These are phyloP conservation scores for Xylaria sp. DNA, from an alignment of 2,329 filamentous ascomycete genomes.

Conservation along the genomic window DNA sequence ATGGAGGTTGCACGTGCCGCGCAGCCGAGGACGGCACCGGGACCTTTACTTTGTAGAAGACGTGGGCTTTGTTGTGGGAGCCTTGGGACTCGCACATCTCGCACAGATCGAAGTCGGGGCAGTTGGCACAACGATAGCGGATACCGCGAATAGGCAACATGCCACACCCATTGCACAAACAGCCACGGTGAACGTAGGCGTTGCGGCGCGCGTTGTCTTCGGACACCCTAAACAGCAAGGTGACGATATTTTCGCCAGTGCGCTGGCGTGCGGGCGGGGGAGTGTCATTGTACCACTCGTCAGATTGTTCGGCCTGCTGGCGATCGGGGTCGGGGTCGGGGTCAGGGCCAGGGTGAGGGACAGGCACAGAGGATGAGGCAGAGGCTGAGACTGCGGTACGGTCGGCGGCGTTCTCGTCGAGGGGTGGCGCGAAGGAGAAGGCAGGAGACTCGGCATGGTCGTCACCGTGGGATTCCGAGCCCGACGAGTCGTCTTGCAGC, in stretches of 20 bases:
- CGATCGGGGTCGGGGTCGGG: slow-evolving; percentile 46
- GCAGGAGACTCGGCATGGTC: slow-evolving; percentile 56
- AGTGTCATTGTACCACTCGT: slow-evolving; percentile 65
- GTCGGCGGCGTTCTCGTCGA: slow-evolving; percentile 52
- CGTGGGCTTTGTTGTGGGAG: slow-evolving; percentile 86
- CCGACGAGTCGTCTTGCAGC: slow-evolving; percentile 52
- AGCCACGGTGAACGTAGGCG: slow-evolving; percentile 91
- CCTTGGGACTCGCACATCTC: slow-evolving; percentile 87
- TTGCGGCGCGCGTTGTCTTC: slow-evolving; percentile 91
- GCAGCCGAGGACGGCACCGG: slow-evolving; percentile 87
- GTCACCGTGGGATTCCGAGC: slow-evolving; percentile 57
- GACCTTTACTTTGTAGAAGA: slow-evolving; percentile 96
- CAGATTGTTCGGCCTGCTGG: slow-evolving; percentile 53
- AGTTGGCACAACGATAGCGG: slow-evolving; percentile 94
- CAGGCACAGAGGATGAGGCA: slow-evolving; percentile 44
- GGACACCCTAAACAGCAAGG: slow-evolving; percentile 88
- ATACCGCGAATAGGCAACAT: slow-evolving; percentile 90
- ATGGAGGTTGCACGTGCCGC: slow-evolving; percentile 82
- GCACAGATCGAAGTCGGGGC: slow-evolving; percentile 94
- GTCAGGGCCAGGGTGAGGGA: slow-evolving; percentile 45
- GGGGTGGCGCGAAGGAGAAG: slow-evolving; percentile 39
- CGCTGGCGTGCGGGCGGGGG: slow-evolving; percentile 57
- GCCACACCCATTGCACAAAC: slow-evolving; percentile 90
- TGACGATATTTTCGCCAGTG: slow-evolving; percentile 82
- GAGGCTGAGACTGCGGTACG: slow-evolving; percentile 22